A percentile compares a stretch with the other conserved stretches of the same genome.
Conservation (phyloP, 345 rosid genomes). For the Heritiera littoralis region DNA sequence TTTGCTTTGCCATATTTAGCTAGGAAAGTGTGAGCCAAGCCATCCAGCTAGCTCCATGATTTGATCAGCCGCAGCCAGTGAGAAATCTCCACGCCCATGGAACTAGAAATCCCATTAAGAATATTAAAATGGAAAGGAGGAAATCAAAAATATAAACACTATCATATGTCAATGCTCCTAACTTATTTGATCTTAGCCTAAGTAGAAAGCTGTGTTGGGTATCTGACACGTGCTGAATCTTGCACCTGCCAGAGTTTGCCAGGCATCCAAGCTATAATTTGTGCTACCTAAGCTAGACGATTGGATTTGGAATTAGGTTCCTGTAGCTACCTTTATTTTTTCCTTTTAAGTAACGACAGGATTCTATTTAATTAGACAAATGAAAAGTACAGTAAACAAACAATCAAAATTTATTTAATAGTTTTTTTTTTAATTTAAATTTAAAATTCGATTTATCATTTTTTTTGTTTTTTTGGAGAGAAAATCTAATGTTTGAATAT, state of each 20-base stretch:
- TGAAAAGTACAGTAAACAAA: too few species aligned
- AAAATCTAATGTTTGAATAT: too few species aligned
- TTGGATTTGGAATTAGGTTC: neutral
- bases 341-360: too few species aligned
- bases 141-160: neutral
- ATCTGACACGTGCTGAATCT: conserved; percentile 25
- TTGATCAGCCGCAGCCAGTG: conserved; percentile 35
- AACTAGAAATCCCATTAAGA: neutral
- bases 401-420: too few species aligned
- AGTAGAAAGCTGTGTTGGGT: conserved; percentile 15
- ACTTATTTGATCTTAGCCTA: neutral
- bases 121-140: neutral
- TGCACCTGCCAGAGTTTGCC: neutral
- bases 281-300: neutral
- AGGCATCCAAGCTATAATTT: neutral
- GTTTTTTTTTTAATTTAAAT: too few species aligned
- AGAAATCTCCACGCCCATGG: conserved; percentile 10
- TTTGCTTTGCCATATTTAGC: neutral
- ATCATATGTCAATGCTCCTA: neutral
- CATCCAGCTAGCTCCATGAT: conserved; percentile 18
- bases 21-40: neutral
- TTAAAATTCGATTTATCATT: too few species aligned
- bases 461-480: too few species aligned
- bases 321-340: too few species aligned
- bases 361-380: too few species aligned